Base-by-base conservation (phyloP, 257 asterid genomes). In the Solanum chiquidenum region DNA sequence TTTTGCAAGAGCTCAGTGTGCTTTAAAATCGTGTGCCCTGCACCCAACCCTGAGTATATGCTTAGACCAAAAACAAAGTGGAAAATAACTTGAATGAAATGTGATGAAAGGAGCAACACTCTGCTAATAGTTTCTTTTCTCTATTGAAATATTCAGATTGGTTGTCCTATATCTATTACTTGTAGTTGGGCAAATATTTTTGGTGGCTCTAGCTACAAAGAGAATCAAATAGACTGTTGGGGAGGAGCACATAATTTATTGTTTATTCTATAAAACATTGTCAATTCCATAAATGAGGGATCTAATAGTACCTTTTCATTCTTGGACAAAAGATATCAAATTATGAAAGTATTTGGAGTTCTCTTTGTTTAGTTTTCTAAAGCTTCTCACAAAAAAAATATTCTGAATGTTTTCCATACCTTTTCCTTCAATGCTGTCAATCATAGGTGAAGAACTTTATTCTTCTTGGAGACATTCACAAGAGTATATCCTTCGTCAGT, bases 391-490 rank as follows among this genome's bases (percentile, higher is more conserved):
- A 29, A 80, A 18, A 80, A 77, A 35, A 5, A 12, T 80, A 49
- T 80, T 80, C 69, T 80, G 85, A 80, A 46, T 64, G 55, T 42
- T 40, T 77, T 29, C 20, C 64, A 16, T 79, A 23, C 66, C 38
- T 80, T 80, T 49, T 46, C 42, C 27, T 80, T 80, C 68, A 80
- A 46, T 80, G 38, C 29, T 49, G 68, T 46, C 5, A 29, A 71
- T 89, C 73, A 58, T 85, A 97, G 98, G 99, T 97, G 86, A 97
- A 96, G 90, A 95, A 95, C 89, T 97, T 95, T 86, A 94, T 97
- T 92, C 99, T 97, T 90, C 93, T 97, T 76, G 99, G 99, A 18
- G 99, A 97, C 91, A 90, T 97, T 90, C 99, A 97, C 94, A 95
- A 94, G 91, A 97, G 99, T 94, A 96, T 97, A 90, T 95, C 94